Base-by-base conservation (phyloP, 2,329 filamentous ascomycete species). In the Pestalotiopsis sp. region DNA sequence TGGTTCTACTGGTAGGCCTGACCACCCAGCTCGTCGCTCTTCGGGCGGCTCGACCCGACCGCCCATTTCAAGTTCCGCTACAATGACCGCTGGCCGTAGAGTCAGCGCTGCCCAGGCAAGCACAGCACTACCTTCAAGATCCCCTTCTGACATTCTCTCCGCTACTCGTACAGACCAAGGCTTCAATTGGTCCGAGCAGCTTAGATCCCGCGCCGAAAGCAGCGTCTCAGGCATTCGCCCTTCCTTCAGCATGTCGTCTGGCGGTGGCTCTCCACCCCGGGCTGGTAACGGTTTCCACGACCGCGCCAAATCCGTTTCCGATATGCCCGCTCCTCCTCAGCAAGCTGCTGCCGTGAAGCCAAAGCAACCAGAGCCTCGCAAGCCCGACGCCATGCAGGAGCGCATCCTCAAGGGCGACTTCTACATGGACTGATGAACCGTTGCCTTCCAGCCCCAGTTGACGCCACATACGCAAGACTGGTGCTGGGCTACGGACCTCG, bases 361-460 rank as follows among this genome's bases (percentile, higher is more conserved):
- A 64, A 82, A 83, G 73, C 81, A 81, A 64, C 75, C 80, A 64
- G 81, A 85, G 75, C 83, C 86, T 49, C 86, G 86, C 72, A 97
- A 95, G 85, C 95, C 95, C 38, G 96, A 99, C 83, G 92, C 92
- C 71, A 96, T 98, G 83, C 95, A 98, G 81, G 96, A 99, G 86
- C 90, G 97, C 73, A 98, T 99, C 76, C 87, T 99, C 73, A 96
- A 97, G 83, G 96, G 95, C 60, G 96, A 99, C 77, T 98, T 99
- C 77, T 96, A 96, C 84, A 98, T 98, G 94, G 95, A 98, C 78
- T 97, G 86, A 86, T 61, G 14, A 14, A 61, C 5, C 9, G 14
- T n/a, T n/a, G 45, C 56, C 45, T 20, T 25, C 20, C 12, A 12
- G 23, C 14, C 23, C 12, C 23, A 59, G 57, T 14, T 12, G 57